These are phyloP conservation scores for Mycogone perniciosa DNA, from an alignment of 2,329 filamentous ascomycete species.

Conservation along the genomic window DNA sequence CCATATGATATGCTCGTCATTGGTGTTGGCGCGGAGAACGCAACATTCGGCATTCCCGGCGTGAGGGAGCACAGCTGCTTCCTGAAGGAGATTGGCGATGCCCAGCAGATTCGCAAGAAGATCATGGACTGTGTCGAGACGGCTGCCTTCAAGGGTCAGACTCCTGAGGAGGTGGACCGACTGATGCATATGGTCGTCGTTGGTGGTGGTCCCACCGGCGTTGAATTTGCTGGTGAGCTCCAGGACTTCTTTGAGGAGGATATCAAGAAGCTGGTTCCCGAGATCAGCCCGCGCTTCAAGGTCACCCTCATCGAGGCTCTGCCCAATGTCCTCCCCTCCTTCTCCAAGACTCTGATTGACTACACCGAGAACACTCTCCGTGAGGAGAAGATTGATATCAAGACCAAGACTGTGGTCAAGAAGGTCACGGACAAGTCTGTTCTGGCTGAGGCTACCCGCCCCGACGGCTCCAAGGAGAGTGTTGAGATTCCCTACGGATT, in stretches of 20 bases:
- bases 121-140: conserved; percentile 99
- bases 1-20: conserved; percentile 98
- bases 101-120: conserved; percentile 92
- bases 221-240: conserved; percentile 96
- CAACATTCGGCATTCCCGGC: conserved; percentile 94
- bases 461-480: conserved; percentile 76
- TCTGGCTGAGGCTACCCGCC: conserved; percentile 75
- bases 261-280: conserved; percentile 95
- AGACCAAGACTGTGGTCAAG: conserved; percentile 99
- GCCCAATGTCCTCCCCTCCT: conserved; percentile 93
- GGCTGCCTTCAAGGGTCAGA: conserved; percentile 95
- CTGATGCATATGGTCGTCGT: conserved; percentile 97
- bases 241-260: conserved; percentile 99
- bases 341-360: conserved; percentile 98
- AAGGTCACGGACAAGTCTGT: conserved; percentile 89
- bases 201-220: conserved; percentile 89
- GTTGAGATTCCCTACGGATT: conserved; percentile 88
- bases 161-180: conserved; percentile 79
- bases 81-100: conserved; percentile 95
- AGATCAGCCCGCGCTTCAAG: conserved; percentile 91
- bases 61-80: conserved; percentile 95
- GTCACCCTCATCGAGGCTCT: conserved; percentile 96
- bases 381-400: conserved; percentile 96
- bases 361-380: conserved; percentile 99
- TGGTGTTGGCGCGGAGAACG: conserved; percentile 95